These are phyloP conservation scores for Malassezia globosa DNA, from an alignment of 1,284 basidiomycete genomes.

Conservation along the genomic window DNA sequence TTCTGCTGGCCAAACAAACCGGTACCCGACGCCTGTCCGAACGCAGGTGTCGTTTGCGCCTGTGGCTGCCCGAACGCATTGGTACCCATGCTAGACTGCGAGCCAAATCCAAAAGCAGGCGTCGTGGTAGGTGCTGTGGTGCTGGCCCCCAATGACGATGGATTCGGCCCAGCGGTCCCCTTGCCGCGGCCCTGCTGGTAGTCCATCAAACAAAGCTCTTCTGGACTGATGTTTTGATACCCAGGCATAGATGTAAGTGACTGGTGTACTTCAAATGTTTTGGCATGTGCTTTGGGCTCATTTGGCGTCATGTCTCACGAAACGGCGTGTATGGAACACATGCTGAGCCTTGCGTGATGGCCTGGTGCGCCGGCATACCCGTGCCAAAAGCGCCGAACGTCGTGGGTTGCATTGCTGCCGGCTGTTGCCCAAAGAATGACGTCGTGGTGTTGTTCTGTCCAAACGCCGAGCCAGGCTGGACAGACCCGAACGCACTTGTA, in stretches of 20 bases:
- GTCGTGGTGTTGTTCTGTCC: constrained; percentile 16
- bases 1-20: constrained; percentile 10
- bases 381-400: constrained; percentile 22
- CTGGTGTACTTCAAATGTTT: constrained; percentile 36
- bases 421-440: constrained; percentile 26
- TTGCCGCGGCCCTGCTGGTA: constrained; percentile 32
- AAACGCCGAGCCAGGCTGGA: constrained; percentile 15
- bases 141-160: constrained; percentile 10
- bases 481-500: constrained; percentile 9
- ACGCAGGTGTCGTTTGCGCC: constrained; percentile 24
- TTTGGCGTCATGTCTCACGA: constrained; percentile 31
- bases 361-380: constrained; percentile 8
- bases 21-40: constrained; percentile 33
- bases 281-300: constrained; percentile 34
- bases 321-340: constrained; percentile 30
- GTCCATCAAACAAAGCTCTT: constrained; percentile 37
- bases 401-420: constrained; percentile 12
- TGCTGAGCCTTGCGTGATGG: constrained; percentile 30
- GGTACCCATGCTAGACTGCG: constrained; percentile 18
- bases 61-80: constrained; percentile 20
- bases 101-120: constrained; percentile 30
- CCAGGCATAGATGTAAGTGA: constrained; percentile 35
- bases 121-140: constrained; percentile 10
- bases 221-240: constrained; percentile 28
- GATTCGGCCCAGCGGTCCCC: constrained; percentile 25